Evolutionary conservation across 768 basidiomycete species (phyloP).

Genomic region (Kwoniella heveanensis): DNA sequence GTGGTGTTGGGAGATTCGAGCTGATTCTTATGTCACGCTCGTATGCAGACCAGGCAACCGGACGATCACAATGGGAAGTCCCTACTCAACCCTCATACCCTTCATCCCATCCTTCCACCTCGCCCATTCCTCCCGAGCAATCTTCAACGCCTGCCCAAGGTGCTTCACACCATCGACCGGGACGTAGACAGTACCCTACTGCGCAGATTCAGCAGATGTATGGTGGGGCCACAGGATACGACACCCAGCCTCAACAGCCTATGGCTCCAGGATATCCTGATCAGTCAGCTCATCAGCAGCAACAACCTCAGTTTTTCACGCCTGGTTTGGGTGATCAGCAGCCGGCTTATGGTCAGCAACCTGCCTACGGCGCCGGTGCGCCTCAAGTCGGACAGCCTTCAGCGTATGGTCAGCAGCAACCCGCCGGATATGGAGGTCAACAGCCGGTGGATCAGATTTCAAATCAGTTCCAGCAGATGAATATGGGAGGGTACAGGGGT

Average conservation of each 20-base stretch:
- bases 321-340: slow-evolving; percentile 41
- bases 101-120: slow-evolving; percentile 40
- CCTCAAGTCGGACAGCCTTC: slow-evolving; percentile 30
- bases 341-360: slow-evolving; percentile 45
- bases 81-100: slow-evolving; percentile 60
- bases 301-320: slow-evolving; percentile 48
- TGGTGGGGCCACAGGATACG: slow-evolving; percentile 59
- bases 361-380: slow-evolving; percentile 30
- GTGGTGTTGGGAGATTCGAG: background rate
- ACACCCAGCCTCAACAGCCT: slow-evolving; percentile 59
- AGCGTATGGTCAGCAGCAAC: slow-evolving; percentile 57
- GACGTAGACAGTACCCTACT: slow-evolving; percentile 83
- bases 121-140: slow-evolving; percentile 36
- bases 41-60: slow-evolving; percentile 69
- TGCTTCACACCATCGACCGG: slow-evolving; percentile 61
- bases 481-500: slow-evolving; percentile 60
- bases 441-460: slow-evolving; percentile 61
- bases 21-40: slow-evolving; percentile 2
- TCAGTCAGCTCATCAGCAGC: background rate
- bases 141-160: slow-evolving; percentile 55
- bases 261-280: slow-evolving; percentile 27
- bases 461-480: slow-evolving; percentile 88
- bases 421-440: background rate
- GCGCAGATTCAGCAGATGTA: slow-evolving; percentile 73
- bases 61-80: slow-evolving; percentile 83